Evolutionary conservation across 2,329 filamentous ascomycete species (phyloP).

Genomic region (Emmonsiellopsis sp.): DNA sequence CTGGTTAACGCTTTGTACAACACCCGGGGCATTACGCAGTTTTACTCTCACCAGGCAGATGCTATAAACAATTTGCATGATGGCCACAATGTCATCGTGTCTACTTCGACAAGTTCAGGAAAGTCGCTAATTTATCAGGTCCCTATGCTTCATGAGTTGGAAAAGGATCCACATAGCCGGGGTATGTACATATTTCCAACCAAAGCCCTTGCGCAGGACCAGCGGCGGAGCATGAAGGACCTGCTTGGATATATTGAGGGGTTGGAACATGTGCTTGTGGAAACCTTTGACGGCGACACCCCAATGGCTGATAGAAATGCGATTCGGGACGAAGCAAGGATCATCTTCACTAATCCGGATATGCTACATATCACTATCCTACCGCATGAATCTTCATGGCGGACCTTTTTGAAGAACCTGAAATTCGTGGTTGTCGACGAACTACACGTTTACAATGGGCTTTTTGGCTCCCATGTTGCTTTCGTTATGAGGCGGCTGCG

Average conservation of each 20-base stretch:
- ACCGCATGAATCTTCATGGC: constrained; percentile 84
- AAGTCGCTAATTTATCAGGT: constrained; percentile 98
- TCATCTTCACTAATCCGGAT: constrained; percentile 96
- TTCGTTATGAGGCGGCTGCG: constrained; percentile 87
- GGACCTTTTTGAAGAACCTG: constrained; percentile 77
- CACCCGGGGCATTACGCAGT: constrained; percentile 70
- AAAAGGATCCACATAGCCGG: constrained; percentile 64
- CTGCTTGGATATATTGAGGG: constrained; percentile 72
- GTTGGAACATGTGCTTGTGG: constrained; percentile 66
- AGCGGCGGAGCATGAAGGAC: constrained; percentile 78
- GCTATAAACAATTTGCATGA: constrained; percentile 81
- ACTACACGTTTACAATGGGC: constrained; percentile 89
- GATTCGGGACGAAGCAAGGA: constrained; percentile 79
- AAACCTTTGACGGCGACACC: constrained; percentile 95
- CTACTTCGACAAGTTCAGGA: constrained; percentile 91
- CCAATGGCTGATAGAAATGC: constrained; percentile 66
- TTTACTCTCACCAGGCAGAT: constrained; percentile 89
- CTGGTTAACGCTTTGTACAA: constrained; percentile 97
- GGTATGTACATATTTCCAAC: constrained; percentile 99
- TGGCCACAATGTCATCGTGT: constrained; percentile 80
- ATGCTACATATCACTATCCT: constrained; percentile 95
- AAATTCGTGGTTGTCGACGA: constrained; percentile 88
- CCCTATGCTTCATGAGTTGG: constrained; percentile 78
- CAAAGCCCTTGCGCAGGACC: constrained; percentile 92
- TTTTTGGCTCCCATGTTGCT: constrained; percentile 88